Percentiles rank a stretch among this genome's conserved stretches.
These are phyloP conservation scores for Fusarium virguliforme DNA, from an alignment of 2,329 filamentous ascomycete genomes.

Conservation along the genomic window DNA sequence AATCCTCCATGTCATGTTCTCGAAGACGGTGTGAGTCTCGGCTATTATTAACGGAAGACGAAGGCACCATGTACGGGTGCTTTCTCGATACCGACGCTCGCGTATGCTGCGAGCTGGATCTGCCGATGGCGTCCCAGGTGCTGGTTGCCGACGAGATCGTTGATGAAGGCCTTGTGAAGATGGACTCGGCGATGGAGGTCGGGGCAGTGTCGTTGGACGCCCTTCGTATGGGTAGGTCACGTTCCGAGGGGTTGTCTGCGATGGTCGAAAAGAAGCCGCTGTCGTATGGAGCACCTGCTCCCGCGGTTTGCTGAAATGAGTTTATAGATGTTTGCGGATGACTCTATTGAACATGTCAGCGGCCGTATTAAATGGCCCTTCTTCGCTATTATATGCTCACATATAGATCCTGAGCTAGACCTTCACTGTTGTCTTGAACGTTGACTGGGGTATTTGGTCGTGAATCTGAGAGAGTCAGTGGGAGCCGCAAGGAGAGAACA, in stretches of 20 bases:
- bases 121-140: constrained; percentile 24
- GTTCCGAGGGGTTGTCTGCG: constrained; percentile 2
- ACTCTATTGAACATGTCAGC: constrained; percentile 8
- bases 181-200: constrained; percentile 19
- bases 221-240: constrained; percentile 8
- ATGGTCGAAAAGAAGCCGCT: background rate
- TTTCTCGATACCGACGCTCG: constrained; percentile 12
- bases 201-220: constrained; percentile 21
- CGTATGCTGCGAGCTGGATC: background rate
- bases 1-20: constrained; percentile 23
- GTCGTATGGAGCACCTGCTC: background rate
- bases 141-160: constrained; percentile 27
- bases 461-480: background rate
- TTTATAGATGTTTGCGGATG: constrained; percentile 1
- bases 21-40: constrained; percentile 14
- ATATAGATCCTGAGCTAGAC: background rate
- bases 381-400: background rate
- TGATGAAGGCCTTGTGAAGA: constrained; percentile 29
- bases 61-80: constrained; percentile 15
- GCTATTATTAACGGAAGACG: constrained; percentile 20
- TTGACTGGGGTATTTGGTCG: background rate
- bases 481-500: too few relatives aligned
- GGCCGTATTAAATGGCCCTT: background rate
- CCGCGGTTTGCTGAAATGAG: background rate
- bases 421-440: background rate